phyloP scores from a whole-genome alignment of 306 rosid genomes.

The Prunus campanulata region DNA sequence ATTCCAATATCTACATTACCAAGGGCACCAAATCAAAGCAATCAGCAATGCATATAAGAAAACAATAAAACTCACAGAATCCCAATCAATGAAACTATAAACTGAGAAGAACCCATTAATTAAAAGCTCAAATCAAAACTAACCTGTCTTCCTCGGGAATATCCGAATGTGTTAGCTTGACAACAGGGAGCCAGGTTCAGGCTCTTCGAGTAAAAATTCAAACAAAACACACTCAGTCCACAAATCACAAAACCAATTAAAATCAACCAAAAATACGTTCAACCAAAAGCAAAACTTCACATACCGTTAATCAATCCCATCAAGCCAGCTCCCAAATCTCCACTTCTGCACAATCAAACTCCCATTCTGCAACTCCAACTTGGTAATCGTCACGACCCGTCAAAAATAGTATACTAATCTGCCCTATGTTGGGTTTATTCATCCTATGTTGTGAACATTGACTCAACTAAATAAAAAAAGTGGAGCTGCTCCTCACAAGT shows the following conservation, averaged over 20 bases:
- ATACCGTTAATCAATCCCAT: slow-evolving; percentile 65
- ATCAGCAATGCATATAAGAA: no score
- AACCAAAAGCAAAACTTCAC: not conserved
- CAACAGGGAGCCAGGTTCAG: slow-evolving; percentile 69
- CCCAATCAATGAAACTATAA: not conserved
- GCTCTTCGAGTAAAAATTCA: slow-evolving; percentile 17
- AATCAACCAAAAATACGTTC: not conserved
- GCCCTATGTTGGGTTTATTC: slow-evolving; percentile 32
- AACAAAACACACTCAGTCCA: not conserved
- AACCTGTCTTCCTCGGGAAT: slow-evolving; percentile 93
- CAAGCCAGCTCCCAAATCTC: slow-evolving; percentile 91
- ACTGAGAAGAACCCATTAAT: not conserved
- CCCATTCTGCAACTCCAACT: no score
- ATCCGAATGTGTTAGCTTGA: slow-evolving; percentile 73
- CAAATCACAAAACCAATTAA: not conserved
- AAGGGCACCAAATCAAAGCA: no score
- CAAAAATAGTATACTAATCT: slow-evolving; percentile 54
- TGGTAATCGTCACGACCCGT: slow-evolving; percentile 31
- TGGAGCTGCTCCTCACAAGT: no score
- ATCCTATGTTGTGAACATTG: no score
- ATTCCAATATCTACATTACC: slow-evolving; percentile 67
- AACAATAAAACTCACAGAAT: not conserved
- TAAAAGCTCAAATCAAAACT: slow-evolving; percentile 5
- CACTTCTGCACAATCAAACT: slow-evolving; percentile 35
- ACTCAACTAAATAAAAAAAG: no score